Conservation (phyloP, 768 basidiomycete genomes). For the Dacryopinax primogenitus region DNA sequence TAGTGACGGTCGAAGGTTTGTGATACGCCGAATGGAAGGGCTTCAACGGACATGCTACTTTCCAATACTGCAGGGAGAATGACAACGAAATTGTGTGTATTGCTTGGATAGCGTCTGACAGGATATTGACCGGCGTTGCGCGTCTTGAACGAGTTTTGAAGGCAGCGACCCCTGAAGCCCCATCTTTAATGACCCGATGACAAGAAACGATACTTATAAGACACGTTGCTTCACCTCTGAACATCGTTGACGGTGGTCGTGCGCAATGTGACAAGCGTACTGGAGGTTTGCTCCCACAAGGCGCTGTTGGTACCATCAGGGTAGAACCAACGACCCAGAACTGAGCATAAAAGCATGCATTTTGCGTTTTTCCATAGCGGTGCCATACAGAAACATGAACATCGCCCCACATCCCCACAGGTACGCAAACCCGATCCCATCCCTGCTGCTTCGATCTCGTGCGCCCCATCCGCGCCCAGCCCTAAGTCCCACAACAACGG, state of each 20-base stretch:
- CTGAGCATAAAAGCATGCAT: background rate
- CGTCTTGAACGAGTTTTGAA: no score
- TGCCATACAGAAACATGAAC: background rate
- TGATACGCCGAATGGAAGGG: background rate
- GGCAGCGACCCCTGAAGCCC: no score
- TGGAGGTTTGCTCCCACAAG: background rate
- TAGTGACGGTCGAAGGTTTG: background rate
- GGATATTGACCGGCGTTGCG: no score
- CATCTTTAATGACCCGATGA: no score
- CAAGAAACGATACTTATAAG: background rate
- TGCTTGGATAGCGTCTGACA: no score
- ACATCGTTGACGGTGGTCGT: no score
- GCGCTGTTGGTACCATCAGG: background rate
- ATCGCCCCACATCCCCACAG: background rate
- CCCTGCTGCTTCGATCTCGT: background rate
- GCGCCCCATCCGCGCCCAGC: background rate
- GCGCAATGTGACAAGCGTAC: background rate
- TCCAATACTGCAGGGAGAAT: background rate
- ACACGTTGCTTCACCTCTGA: no score
- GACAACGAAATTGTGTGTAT: no score
- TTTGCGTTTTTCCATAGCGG: conserved; percentile 5
- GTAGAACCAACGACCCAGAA: background rate
- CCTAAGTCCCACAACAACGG: conserved; percentile 2
- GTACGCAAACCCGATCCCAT: conserved; percentile 1
- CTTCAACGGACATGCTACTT: background rate